These are phyloP conservation scores for Penicillium sp. DNA, from an alignment of 2,329 filamentous ascomycete genomes.

Conservation along the genomic window DNA sequence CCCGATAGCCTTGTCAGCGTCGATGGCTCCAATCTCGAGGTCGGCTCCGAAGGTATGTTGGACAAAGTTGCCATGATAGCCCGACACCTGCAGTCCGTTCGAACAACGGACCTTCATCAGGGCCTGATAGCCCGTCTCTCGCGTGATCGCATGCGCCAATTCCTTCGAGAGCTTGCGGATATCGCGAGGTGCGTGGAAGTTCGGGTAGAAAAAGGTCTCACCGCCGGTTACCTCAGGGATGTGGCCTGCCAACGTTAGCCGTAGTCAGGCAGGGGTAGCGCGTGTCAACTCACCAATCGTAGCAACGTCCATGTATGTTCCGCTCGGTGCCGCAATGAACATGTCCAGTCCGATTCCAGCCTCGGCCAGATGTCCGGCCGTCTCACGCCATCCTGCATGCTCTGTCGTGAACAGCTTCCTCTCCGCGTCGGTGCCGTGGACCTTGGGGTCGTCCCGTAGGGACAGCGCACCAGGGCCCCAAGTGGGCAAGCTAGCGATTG, in stretches of 20 bases:
- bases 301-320: conserved; percentile 84
- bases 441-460: conserved; percentile 78
- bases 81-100: conserved; percentile 82
- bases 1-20: conserved; percentile 84
- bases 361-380: conserved; percentile 77
- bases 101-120: conserved; percentile 98
- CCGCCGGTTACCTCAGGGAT: conserved; percentile 82
- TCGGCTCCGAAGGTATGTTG: conserved; percentile 93
- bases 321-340: conserved; percentile 83
- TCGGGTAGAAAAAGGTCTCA: conserved; percentile 93
- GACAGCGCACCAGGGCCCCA: conserved; percentile 81
- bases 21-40: conserved; percentile 82
- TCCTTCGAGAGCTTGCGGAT: conserved; percentile 74
- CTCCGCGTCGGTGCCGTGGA: conserved; percentile 76
- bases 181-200: conserved; percentile 83
- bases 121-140: conserved; percentile 90
- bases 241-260: conserved; percentile 52
- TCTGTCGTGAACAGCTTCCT: conserved; percentile 88
- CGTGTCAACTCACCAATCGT: conserved; percentile 61
- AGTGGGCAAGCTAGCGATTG: conserved; percentile 76
- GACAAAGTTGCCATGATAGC: conserved; percentile 93
- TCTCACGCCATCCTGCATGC: conserved; percentile 76
- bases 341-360: conserved; percentile 83
- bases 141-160: conserved; percentile 72
- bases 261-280: no score